Percentiles rank a stretch among this genome's conserved stretches.
Evolutionary conservation across 805 yeast genomes (phyloP).

Genomic region (Candida glaebosa): DNA sequence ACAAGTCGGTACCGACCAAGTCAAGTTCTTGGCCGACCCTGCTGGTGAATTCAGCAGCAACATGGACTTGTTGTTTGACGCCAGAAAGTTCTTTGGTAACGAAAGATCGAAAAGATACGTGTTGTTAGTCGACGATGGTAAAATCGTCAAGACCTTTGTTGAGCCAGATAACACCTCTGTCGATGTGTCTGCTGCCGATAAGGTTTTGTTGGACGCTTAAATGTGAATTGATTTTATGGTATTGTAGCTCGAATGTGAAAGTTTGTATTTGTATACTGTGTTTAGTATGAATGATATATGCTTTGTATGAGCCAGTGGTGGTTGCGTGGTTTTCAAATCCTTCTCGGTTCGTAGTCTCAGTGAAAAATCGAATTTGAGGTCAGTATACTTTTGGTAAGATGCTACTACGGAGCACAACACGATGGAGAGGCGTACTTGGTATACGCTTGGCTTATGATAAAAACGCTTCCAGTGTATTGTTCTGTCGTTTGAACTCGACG

Average conservation of each 20-base stretch:
- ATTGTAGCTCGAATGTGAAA: no score
- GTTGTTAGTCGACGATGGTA: conserved; percentile 70
- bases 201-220: conserved; percentile 34
- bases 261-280: no score
- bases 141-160: conserved; percentile 59
- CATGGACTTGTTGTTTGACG: conserved; percentile 70
- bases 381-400: no score
- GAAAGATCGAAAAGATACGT: conserved; percentile 74
- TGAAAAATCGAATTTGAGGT: no score
- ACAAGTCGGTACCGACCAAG: conserved; percentile 22
- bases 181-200: conserved; percentile 47
- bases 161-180: conserved; percentile 83
- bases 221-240: no score
- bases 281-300: no score
- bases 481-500: conserved; percentile 3
- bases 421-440: no score
- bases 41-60: conserved; percentile 64
- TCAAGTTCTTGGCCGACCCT: conserved; percentile 77
- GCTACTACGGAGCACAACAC: no score
- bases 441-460: no score
- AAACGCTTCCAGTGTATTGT: background rate
- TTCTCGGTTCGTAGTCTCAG: no score
- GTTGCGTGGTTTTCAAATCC: no score
- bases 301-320: no score
- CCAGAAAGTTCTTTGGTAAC: conserved; percentile 72